Percentiles rank a stretch among this genome's conserved stretches.
phyloP scores from a whole-genome alignment of 225 moss, liverwort and hornwort genomes.

The Takakia lepidozioides region DNA sequence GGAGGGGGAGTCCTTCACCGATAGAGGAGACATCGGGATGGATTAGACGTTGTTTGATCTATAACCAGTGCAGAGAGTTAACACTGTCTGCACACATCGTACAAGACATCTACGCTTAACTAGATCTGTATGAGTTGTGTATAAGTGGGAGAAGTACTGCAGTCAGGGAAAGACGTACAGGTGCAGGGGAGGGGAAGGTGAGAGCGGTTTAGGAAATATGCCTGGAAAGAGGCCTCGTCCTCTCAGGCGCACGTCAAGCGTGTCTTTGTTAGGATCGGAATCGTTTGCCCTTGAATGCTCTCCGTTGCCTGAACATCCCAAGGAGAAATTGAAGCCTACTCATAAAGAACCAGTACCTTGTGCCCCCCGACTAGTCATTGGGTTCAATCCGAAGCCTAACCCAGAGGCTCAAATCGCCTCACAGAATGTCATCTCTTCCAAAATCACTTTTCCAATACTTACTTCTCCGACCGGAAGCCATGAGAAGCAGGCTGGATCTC shows the following conservation, averaged over 20 bases:
- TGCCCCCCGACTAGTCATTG: slow-evolving; percentile 72
- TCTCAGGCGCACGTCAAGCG: slow-evolving; percentile 81
- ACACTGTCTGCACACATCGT: too few species aligned
- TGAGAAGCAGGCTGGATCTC: slow-evolving; percentile 36
- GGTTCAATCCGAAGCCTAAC: slow-evolving; percentile 73
- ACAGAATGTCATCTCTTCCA: slow-evolving; percentile 11
- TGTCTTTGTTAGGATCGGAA: slow-evolving; percentile 62
- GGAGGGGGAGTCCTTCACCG: too few species aligned
- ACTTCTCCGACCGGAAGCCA: slow-evolving; percentile 10
- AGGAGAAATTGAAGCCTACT: slow-evolving; percentile 69
- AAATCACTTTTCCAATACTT: slow-evolving; percentile 12
- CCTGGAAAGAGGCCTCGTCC: slow-evolving; percentile 75
- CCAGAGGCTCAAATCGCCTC: slow-evolving; percentile 10
- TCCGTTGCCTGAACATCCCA: slow-evolving; percentile 63
- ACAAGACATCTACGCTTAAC: too few species aligned
- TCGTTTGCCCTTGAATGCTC: slow-evolving; percentile 58
- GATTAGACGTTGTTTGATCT: too few species aligned
- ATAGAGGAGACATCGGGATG: too few species aligned
- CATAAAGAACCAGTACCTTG: slow-evolving; percentile 1
- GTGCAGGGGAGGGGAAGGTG: neutral
- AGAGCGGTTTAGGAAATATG: slow-evolving; percentile 22
- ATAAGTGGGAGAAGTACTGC: too few species aligned
- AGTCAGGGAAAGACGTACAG: too few species aligned
- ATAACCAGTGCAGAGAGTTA: too few species aligned
- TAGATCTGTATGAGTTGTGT: too few species aligned